Conservation (phyloP, 2,329 filamentous ascomycete species). For the Aspergillus pseudonomiae region DNA sequence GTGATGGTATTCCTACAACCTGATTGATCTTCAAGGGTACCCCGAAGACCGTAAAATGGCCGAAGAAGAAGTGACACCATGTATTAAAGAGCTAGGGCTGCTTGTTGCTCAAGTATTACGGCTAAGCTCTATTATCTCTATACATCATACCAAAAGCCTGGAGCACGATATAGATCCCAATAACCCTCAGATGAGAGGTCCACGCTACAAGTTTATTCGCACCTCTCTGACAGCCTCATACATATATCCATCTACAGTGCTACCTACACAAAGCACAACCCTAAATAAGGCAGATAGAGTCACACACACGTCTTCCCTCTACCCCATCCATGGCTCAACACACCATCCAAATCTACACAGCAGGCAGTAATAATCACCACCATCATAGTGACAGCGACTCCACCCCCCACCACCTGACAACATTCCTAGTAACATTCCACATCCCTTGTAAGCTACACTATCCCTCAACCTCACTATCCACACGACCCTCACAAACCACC, state of each 20-base stretch:
- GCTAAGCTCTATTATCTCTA: too few species aligned
- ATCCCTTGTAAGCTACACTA: neutral
- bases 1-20: neutral
- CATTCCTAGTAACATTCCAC: neutral
- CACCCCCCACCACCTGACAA: neutral
- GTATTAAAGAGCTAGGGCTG: too few species aligned
- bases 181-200: neutral
- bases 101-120: too few species aligned
- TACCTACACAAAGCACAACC: neutral
- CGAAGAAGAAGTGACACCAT: neutral
- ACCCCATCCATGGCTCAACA: neutral
- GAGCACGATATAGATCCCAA: neutral
- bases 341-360: neutral
- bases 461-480: neutral
- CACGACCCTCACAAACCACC: neutral
- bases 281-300: neutral
- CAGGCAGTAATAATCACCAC: neutral
- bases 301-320: neutral
- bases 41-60: neutral
- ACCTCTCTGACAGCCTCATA: neutral
- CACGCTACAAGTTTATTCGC: neutral
- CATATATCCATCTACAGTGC: neutral
- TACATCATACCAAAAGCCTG: neutral
- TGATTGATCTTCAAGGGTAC: neutral
- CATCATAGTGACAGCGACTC: neutral